Conservation (phyloP, 176 grass and related monocot genomes). For the Cenchrus americanus region DNA sequence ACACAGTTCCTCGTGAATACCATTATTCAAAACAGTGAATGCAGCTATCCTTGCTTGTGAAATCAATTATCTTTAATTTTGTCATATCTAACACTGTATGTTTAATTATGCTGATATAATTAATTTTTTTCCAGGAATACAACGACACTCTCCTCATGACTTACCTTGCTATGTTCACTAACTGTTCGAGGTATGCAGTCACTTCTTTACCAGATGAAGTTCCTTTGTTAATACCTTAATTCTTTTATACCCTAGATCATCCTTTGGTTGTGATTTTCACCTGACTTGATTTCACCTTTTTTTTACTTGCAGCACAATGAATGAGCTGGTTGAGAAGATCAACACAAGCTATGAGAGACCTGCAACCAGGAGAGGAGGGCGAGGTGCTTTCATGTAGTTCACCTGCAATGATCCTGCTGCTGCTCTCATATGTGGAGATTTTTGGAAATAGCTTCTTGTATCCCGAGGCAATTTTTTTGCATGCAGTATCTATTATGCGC, state of each 20-base stretch:
- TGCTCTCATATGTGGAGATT: conserved; percentile 8
- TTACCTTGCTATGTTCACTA: conserved; percentile 98
- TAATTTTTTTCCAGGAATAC: conserved; percentile 76
- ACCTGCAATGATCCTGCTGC: conserved; percentile 11
- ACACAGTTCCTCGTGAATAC: background rate
- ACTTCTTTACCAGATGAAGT: background rate
- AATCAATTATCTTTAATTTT: background rate
- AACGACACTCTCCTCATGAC: conserved; percentile 96
- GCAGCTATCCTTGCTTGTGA: background rate
- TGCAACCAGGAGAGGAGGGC: conserved; percentile 77
- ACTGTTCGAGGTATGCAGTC: conserved; percentile 74
- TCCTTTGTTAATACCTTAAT: background rate
- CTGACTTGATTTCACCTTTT: background rate
- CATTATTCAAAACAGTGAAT: background rate
- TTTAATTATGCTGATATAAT: conserved; percentile 2
- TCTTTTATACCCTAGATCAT: background rate
- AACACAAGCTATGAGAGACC: conserved; percentile 78
- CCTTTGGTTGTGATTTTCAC: background rate
- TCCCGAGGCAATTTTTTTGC: conserved; percentile 35
- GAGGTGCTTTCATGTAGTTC: conserved; percentile 76
- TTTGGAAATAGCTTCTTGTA: conserved; percentile 37
- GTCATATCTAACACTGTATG: background rate
- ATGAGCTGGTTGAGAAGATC: conserved; percentile 94
- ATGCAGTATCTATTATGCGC: conserved; percentile 27
- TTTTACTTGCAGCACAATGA: conserved; percentile 76